Percentiles rank a stretch among this genome's conserved stretches.
These are phyloP conservation scores for Colletotrichum tamarilloi DNA, from an alignment of 2,329 filamentous ascomycete genomes.

Conservation along the genomic window DNA sequence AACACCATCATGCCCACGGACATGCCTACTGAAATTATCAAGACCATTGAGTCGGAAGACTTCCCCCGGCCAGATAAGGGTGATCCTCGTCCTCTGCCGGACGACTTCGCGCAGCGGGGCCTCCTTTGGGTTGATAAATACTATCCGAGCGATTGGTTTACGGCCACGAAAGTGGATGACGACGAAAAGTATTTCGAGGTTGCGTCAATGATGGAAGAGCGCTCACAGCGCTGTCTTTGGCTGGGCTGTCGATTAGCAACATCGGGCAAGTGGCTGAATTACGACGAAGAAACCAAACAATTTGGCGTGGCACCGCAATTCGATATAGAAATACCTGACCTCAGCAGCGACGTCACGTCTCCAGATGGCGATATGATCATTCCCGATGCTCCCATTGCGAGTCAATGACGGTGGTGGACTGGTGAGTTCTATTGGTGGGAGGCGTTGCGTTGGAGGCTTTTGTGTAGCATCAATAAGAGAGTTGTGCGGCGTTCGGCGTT, in stretches of 20 bases:
- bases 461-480: no score
- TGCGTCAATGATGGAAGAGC: slow-evolving; percentile 66
- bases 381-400: not conserved
- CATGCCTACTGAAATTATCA: slow-evolving; percentile 10
- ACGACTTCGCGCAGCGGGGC: slow-evolving; percentile 76
- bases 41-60: slow-evolving; percentile 43
- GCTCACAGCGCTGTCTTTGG: slow-evolving; percentile 70
- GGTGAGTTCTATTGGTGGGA: no score
- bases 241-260: slow-evolving; percentile 62
- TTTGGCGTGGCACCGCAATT: slow-evolving; percentile 55
- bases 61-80: slow-evolving; percentile 61
- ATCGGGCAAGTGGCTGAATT: slow-evolving; percentile 56
- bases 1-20: slow-evolving; percentile 47
- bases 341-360: not conserved
- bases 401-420: not conserved
- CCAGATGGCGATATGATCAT: not conserved
- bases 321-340: slow-evolving; percentile 39
- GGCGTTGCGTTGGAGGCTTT: no score
- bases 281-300: slow-evolving; percentile 47
- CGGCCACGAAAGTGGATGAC: slow-evolving; percentile 68
- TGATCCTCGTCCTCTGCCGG: slow-evolving; percentile 68
- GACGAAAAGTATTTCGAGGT: slow-evolving; percentile 74
- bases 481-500: no score
- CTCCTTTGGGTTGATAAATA: slow-evolving; percentile 70
- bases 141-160: slow-evolving; percentile 70